Evolutionary conservation across 768 basidiomycete species (phyloP), one percentile per base, ranked within the genome.

Genomic region (Termitomyces titanicus): DNA sequence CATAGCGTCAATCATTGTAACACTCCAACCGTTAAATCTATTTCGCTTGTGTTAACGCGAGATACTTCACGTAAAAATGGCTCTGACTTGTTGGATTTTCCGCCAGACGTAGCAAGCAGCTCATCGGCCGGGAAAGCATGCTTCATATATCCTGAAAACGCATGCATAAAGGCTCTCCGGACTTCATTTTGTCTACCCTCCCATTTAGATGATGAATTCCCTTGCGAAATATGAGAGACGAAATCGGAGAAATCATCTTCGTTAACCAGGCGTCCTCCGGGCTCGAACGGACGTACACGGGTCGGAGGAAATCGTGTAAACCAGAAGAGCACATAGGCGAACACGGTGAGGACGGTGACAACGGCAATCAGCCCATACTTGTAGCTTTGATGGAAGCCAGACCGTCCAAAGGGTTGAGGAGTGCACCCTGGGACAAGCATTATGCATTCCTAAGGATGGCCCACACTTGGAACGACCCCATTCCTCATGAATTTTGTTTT

Each of bases 1-100:
- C 37, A 94, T 74, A 0, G 88, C 81, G 61, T 94, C 93, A 48
- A 91, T 75, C 43, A 92, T 70, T 5, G 86, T 83, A 12, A 88
- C 75, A 11, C 57, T 76, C 82, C 87, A 77, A n/a, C 72, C 73
- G 51, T 75, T 75, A 54, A 71, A 73, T 51, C 74, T 53, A 17
- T 17, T 31, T 37, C 35, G 31, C 34, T 34, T 20, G 57, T 38
- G 57, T 38, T 31, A 54, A 29, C 18, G 45, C 7, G 33, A 43
- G 29, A n/a, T 47, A 8, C 45, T 27, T n/a, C 39, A 46, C 20
- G 18, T 12, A 3, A 40, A 45, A 17, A 18, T 9, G 13, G 9
- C 12, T 69, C 76, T 55, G 59, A 86, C 85, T 83, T 83, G 68
- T 82, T 72, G 0, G 73, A 72, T 18, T 66, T 68, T 2, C 62